These are phyloP conservation scores for Trifolium subterraneum DNA, from an alignment of 306 rosid genomes.

Conservation along the genomic window DNA sequence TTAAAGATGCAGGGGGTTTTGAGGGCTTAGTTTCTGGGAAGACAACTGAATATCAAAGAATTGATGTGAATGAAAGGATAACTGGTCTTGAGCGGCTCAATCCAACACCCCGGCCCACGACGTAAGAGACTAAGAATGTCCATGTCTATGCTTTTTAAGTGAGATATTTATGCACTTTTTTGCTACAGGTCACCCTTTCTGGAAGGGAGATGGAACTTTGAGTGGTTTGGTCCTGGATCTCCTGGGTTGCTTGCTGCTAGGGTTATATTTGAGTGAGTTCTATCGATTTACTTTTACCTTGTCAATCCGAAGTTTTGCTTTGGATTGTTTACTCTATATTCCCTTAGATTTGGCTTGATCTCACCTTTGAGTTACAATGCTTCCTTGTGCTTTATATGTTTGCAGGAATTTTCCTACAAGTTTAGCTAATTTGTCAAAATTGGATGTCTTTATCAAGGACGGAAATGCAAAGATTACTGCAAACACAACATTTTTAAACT, in stretches of 20 bases:
- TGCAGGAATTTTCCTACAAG: conserved; percentile 86
- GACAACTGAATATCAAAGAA: conserved; percentile 73
- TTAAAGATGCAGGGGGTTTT: conserved; percentile 95
- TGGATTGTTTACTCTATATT: conserved; percentile 11
- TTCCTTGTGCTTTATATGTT: conserved; percentile 27
- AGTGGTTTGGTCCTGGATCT: conserved; percentile 90
- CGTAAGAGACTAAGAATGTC: conserved; percentile 56
- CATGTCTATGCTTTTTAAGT: conserved; percentile 36
- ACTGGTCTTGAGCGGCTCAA: conserved; percentile 92
- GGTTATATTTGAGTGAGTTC: conserved; percentile 77
- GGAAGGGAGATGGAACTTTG: conserved; percentile 95
- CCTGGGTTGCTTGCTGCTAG: conserved; percentile 80
- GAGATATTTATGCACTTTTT: conserved; percentile 50
- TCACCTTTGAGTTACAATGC: conserved; percentile 29
- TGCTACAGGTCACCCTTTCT: conserved; percentile 91
- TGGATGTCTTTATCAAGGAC: conserved; percentile 81
- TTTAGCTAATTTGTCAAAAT: conserved; percentile 78
- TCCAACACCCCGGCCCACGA: conserved; percentile 95
- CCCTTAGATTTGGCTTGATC: conserved; percentile 23
- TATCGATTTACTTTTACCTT: conserved; percentile 28
- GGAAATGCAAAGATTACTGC: conserved; percentile 88
- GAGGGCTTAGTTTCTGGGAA: conserved; percentile 87
- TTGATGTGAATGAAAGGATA: conserved; percentile 96
- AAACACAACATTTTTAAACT: conserved; percentile 63
- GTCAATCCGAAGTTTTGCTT: conserved; percentile 5